Base-by-base conservation (phyloP, 176 grass and related monocot genomes). In the Juncus inflexus region DNA sequence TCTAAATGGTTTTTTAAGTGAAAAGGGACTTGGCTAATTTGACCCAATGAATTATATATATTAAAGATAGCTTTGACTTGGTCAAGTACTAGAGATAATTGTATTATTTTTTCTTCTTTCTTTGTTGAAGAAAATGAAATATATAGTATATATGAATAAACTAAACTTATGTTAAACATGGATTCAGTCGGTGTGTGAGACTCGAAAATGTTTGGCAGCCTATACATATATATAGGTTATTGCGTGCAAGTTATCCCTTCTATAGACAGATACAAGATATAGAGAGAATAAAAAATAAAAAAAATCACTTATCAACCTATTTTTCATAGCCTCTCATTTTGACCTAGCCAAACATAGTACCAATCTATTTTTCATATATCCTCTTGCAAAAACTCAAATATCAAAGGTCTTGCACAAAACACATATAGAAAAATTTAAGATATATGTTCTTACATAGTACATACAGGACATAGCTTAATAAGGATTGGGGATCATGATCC, bases 131-230 rank as follows among this genome's bases (percentile, higher is more conserved):
- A 52, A 67, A 35, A 37, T 52, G 11, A 36, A 12, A 28, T 28
- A 28, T 28, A 28, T 47, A 47, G 7, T 45, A 47, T 47, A 47
- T 47, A 47, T 47, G 43, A 47, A 47, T 0, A 47, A 47, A 47
- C 43, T 47, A 47, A 47, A 47, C 1, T 47, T 1, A 47, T 47
- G 43, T 6, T 47, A 47, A 47, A 47, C 9, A 50, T 67, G 51
- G 50, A 15, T 54, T 69, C 66, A 70, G 55, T 70, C 66, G 19
- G 36, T 15, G 66, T 7, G 35, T 54, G 43, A 55, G 36, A 67
- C 64, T 55, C 37, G 66, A 69, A 69, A 56, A n/a, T 40, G 66
- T 69, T 69, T 19, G 66, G 66, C 66, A 56, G 55, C 66, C 37
- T 70, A 70, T 35, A 70, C 51, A 56, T 41, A 37, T 70, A 70